Conservation (phyloP, 1,139 yeast species). For the Debaryomyces sp. region DNA sequence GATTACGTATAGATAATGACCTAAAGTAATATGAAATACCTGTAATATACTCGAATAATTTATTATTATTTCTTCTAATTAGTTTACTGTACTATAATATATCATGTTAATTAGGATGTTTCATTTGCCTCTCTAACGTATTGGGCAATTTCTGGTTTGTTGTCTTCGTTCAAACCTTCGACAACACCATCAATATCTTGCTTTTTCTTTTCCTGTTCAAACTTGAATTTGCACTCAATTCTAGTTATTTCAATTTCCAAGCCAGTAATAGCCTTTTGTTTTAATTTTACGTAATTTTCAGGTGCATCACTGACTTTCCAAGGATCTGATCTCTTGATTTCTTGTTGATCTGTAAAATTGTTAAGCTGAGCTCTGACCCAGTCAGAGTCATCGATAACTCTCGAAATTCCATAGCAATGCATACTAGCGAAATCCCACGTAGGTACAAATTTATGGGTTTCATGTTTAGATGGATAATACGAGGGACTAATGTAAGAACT, state of each 20-base stretch:
- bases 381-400: conserved; percentile 46
- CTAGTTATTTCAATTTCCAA: conserved; percentile 54
- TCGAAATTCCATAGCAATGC: conserved; percentile 59
- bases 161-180: conserved; percentile 43
- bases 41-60: not conserved
- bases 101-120: conserved; percentile 8
- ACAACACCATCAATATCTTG: conserved; percentile 57
- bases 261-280: conserved; percentile 62
- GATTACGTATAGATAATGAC: not conserved
- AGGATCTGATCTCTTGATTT: conserved; percentile 33
- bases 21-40: not conserved
- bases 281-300: conserved; percentile 42
- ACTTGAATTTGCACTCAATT: conserved; percentile 61
- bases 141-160: conserved; percentile 23
- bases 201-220: conserved; percentile 54
- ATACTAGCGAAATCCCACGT: conserved; percentile 73
- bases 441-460: conserved; percentile 66
- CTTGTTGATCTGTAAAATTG: conserved; percentile 47
- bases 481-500: conserved; percentile 63
- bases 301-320: conserved; percentile 70
- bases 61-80: not conserved
- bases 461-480: conserved; percentile 60
- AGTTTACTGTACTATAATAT: not conserved
- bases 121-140: conserved; percentile 24
- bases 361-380: conserved; percentile 53